These are phyloP conservation scores for Clonostachys rhizophaga DNA, from an alignment of 2,329 filamentous ascomycete genomes.

Conservation along the genomic window DNA sequence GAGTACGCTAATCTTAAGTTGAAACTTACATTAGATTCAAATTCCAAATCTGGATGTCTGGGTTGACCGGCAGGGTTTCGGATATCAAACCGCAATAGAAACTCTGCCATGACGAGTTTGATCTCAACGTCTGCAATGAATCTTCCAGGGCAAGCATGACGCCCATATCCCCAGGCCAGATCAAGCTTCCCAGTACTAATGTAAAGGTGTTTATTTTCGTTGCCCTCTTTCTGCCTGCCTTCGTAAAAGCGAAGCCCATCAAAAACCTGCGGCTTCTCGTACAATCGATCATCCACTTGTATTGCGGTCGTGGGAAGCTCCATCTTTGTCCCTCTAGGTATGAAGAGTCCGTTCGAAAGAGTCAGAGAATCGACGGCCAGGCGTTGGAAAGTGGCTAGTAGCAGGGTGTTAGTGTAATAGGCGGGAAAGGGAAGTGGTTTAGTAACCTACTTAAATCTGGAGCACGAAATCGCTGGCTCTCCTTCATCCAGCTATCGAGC, in stretches of 20 bases:
- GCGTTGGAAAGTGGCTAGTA: constrained; percentile 37
- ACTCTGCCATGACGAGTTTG: constrained; percentile 35
- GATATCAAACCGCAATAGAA: constrained; percentile 17
- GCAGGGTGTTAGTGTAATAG: neutral
- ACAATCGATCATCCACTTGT: constrained; percentile 25
- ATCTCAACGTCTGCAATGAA: constrained; percentile 41
- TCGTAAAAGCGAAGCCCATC: constrained; percentile 39
- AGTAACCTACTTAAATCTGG: constrained; percentile 20
- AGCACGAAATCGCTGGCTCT: constrained; percentile 25
- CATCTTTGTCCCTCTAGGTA: constrained; percentile 36
- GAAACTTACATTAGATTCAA: too few species aligned
- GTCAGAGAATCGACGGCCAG: constrained; percentile 44
- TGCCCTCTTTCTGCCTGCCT: constrained; percentile 19
- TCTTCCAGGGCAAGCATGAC: constrained; percentile 33
- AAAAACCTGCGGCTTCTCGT: constrained; percentile 26
- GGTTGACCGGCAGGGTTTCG: too few species aligned
- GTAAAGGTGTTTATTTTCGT: constrained; percentile 26
- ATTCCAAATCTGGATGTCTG: too few species aligned
- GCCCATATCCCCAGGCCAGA: constrained; percentile 30
- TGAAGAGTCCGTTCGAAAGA: constrained; percentile 49
- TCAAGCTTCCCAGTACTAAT: constrained; percentile 28
- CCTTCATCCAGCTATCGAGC: constrained; percentile 33
- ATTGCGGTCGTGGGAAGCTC: constrained; percentile 30
- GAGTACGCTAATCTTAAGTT: too few species aligned
- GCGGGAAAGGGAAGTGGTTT: neutral